These are phyloP conservation scores for Rhizopogon salebrosus DNA, from an alignment of 768 basidiomycete genomes.

Conservation along the genomic window DNA sequence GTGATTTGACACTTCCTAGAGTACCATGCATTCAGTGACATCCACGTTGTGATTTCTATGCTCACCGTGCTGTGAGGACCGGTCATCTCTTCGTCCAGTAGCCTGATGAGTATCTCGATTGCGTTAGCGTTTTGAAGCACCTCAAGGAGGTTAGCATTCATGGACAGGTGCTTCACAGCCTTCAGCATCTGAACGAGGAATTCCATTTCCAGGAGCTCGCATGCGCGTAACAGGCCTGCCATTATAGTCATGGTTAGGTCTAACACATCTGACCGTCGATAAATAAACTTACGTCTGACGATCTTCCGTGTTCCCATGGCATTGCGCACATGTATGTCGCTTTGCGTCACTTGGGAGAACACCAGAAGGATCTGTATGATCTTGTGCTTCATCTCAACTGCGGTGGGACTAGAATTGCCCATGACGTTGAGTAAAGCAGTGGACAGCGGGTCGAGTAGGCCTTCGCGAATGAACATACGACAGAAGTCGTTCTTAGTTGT, in stretches of 20 bases:
- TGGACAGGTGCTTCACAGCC: slow-evolving; percentile 93
- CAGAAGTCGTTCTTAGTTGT: slow-evolving; percentile 99
- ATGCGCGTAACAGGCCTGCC: slow-evolving; percentile 80
- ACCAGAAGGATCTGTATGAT: slow-evolving; percentile 85
- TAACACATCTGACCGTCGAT: slow-evolving; percentile 5
- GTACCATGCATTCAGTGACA: not conserved
- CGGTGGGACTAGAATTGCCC: slow-evolving; percentile 58
- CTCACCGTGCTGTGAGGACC: slow-evolving; percentile 78
- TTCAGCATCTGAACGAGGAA: slow-evolving; percentile 87
- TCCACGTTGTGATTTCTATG: slow-evolving; percentile 4
- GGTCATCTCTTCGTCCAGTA: slow-evolving; percentile 75
- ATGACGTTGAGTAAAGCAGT: slow-evolving; percentile 88
- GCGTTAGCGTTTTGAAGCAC: slow-evolving; percentile 95
- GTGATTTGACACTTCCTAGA: slow-evolving; percentile 93
- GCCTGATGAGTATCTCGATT: slow-evolving; percentile 82
- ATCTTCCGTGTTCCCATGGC: slow-evolving; percentile 89
- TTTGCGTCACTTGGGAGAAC: slow-evolving; percentile 95
- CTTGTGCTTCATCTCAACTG: slow-evolving; percentile 77
- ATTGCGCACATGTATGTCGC: slow-evolving; percentile 88
- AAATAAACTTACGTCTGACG: slow-evolving; percentile 62
- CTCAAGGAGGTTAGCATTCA: slow-evolving; percentile 85
- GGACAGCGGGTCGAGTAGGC: slow-evolving; percentile 87
- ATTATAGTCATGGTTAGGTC: not conserved
- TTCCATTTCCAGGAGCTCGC: slow-evolving; percentile 82
- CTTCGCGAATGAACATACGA: slow-evolving; percentile 96